Percentiles rank a stretch among this genome's conserved stretches.
These are phyloP conservation scores for Dioszegia hungarica DNA, from an alignment of 768 basidiomycete genomes.

Conservation along the genomic window DNA sequence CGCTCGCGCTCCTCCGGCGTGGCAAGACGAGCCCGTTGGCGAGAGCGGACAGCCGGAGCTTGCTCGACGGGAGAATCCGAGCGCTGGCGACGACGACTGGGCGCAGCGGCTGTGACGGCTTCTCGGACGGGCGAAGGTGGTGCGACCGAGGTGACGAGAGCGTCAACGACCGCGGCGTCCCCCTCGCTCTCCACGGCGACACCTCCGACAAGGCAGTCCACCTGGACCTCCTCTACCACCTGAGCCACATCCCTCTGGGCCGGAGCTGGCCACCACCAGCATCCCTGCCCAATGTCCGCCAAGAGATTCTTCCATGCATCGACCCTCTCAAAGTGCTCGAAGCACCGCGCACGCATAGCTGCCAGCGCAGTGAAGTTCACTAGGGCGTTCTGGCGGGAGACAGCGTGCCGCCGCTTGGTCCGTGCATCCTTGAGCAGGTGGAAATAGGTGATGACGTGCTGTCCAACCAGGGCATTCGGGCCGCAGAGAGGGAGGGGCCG, in stretches of 20 bases:
- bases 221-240: constrained; percentile 1
- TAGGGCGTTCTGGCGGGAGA: constrained; percentile 1
- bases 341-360: background rate
- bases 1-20: background rate
- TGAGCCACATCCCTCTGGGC: background rate
- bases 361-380: background rate
- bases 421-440: background rate
- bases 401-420: background rate
- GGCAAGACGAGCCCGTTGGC: background rate
- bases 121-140: background rate
- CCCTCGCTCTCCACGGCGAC: background rate
- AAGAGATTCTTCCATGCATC: background rate
- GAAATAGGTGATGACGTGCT: background rate
- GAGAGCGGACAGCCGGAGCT: background rate
- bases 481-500: background rate
- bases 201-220: background rate
- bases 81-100: background rate
- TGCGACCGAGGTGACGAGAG: background rate
- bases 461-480: background rate
- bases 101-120: background rate
- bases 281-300: background rate
- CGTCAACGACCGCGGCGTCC: background rate
- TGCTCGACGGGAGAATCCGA: too few species aligned
- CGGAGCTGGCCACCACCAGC: constrained; percentile 4
- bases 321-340: background rate